A percentile compares a stretch with the other conserved stretches of the same genome.
phyloP scores from a whole-genome alignment of 768 basidiomycete species.

The Suillus subluteus region DNA sequence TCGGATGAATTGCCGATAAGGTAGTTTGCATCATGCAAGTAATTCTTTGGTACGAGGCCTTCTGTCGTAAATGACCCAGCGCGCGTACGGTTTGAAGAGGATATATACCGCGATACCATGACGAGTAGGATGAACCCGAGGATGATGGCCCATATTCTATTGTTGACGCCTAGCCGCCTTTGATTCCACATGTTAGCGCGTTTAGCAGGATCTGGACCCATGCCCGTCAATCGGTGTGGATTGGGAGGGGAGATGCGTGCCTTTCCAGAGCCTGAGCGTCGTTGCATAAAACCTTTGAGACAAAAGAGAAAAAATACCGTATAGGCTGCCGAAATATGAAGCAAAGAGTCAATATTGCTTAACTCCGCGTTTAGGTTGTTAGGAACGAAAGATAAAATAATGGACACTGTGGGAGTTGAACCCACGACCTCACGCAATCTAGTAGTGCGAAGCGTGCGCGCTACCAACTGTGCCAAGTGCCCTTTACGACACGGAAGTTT shows the following conservation, averaged over 20 bases:
- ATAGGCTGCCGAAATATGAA: neutral
- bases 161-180: conserved; percentile 63
- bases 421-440: conserved; percentile 58
- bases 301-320: conserved; percentile 7
- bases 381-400: conserved; percentile 16
- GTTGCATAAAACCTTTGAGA: conserved; percentile 50
- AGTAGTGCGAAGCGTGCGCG: conserved; percentile 55
- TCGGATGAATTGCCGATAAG: conserved; percentile 37
- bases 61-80: conserved; percentile 38
- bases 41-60: conserved; percentile 74
- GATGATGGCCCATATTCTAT: conserved; percentile 71
- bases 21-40: conserved; percentile 62
- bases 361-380: neutral
- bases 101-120: conserved; percentile 57
- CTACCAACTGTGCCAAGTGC: conserved; percentile 65
- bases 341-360: neutral
- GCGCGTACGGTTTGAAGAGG: conserved; percentile 40
- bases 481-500: conserved; percentile 20
- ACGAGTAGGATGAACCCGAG: conserved; percentile 58
- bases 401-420: conserved; percentile 60
- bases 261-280: conserved; percentile 51
- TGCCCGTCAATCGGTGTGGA: conserved; percentile 42
- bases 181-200: conserved; percentile 52
- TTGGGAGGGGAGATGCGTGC: conserved; percentile 59
- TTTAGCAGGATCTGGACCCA: conserved; percentile 52